phyloP scores from a whole-genome alignment of 352 stramenopile species.

The Phytophthora rubi region DNA sequence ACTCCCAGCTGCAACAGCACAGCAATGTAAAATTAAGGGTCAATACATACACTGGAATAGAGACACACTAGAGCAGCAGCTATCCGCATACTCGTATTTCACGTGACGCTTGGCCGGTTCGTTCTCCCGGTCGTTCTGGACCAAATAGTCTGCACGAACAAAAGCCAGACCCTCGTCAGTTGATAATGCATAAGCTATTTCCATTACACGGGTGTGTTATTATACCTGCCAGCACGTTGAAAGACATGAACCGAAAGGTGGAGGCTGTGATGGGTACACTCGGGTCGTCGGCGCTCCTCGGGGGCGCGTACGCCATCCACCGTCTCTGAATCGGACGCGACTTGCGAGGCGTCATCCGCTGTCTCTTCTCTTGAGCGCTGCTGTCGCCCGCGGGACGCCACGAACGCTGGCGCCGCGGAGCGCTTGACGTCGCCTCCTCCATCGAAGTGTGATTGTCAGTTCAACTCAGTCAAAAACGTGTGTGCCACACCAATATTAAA shows the following conservation, averaged over 20 bases:
- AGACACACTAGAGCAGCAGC: too few relatives aligned
- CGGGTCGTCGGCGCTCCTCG: constrained; percentile 23
- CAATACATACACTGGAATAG: too few relatives aligned
- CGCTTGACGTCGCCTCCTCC: constrained; percentile 6
- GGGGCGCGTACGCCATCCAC: constrained; percentile 62
- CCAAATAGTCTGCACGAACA: constrained; percentile 61
- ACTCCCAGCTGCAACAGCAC: constrained; percentile 44
- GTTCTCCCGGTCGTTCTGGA: constrained; percentile 36
- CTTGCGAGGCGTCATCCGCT: constrained; percentile 11
- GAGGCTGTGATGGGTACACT: constrained; percentile 24
- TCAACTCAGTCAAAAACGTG: not conserved
- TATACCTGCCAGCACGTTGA: constrained; percentile 74
- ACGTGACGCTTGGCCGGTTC: constrained; percentile 36
- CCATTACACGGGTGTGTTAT: too few relatives aligned
- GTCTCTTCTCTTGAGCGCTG: constrained; percentile 13
- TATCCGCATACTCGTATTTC: constrained; percentile 54
- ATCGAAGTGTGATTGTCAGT: constrained; percentile 20
- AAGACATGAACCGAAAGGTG: constrained; percentile 73
- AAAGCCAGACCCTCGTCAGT: not conserved
- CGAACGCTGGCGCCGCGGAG: constrained; percentile 4
- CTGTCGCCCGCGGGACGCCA: not conserved
- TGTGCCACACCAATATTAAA: not conserved
- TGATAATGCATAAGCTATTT: too few relatives aligned
- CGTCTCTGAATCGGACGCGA: constrained; percentile 30
- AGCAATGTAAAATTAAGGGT: not conserved